Percentiles rank a stretch among this genome's conserved stretches.
phyloP scores from a whole-genome alignment of 2,329 filamentous ascomycete species.

The Cladosporium sp. region DNA sequence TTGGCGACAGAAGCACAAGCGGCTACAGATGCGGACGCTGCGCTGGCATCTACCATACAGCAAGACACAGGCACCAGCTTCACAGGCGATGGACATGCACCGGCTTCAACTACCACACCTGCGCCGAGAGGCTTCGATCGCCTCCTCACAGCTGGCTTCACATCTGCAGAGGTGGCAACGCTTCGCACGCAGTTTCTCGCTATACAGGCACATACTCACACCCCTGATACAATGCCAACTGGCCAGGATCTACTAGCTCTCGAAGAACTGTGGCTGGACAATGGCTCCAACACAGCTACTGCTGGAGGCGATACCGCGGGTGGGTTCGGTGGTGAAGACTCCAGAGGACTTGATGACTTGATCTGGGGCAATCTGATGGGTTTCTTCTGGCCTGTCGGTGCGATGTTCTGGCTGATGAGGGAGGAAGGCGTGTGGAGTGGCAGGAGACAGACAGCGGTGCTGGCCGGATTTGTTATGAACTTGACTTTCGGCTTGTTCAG shows the following conservation, averaged over 20 bases:
- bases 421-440: conserved; percentile 86
- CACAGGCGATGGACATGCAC: conserved; percentile 13
- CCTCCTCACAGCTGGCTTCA: conserved; percentile 78
- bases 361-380: conserved; percentile 86
- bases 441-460: conserved; percentile 81
- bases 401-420: conserved; percentile 78
- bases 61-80: neutral
- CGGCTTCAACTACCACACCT: conserved; percentile 48
- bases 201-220: conserved; percentile 78
- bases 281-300: conserved; percentile 33
- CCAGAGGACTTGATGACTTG: conserved; percentile 76
- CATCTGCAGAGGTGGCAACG: conserved; percentile 75
- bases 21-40: conserved; percentile 41
- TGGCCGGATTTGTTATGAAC: conserved; percentile 80
- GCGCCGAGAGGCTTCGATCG: conserved; percentile 84
- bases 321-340: conserved; percentile 55
- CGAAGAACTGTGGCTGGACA: conserved; percentile 89
- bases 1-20: conserved; percentile 64
- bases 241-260: conserved; percentile 72
- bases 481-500: conserved; percentile 71
- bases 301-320: conserved; percentile 42
- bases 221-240: conserved; percentile 84
- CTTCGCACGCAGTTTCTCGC: conserved; percentile 86
- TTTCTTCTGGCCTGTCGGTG: conserved; percentile 92
- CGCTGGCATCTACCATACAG: conserved; percentile 26